Base-by-base conservation (phyloP, 148 eudicot genomes). In the Diospyros lotus region DNA sequence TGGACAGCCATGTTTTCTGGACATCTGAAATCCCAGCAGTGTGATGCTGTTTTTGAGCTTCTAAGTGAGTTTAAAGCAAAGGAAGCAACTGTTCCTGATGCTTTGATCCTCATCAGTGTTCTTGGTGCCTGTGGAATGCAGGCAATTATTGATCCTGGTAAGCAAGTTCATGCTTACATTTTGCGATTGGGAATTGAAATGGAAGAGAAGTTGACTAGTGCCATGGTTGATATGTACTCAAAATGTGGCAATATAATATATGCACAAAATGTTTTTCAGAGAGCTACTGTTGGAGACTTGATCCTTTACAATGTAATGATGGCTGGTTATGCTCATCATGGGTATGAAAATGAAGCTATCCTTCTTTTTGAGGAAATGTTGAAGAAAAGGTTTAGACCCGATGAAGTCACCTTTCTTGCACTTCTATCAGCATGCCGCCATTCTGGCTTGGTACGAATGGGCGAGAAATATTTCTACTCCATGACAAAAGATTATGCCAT, bases 341-440 rank as follows among this genome's bases (percentile, higher is more conserved):
- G 97, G 17, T 77, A 61, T 68, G 91, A 84, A 84, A 65, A 72
- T 6, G 81, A 89, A 81, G 96, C 98, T 68, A 73, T 92, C 44
- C 58, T 41, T 65, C 78, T 86, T 73, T 92, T 90, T 8, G 79
- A 87, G 50, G 89, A 89, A 74, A 94, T 90, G 98, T 68, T 81
- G 59, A 73, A 42, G 61, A 67, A 55, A 17, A 84, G 84, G 4
- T 58, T 84, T 40, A 80, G 55, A 38, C 98, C 98, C 3, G 86
- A 94, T 79, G 85, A 81, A 48, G 89, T 88, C 67, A 92, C 98
- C 5, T 95, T 92, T 69, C 76, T 95, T 69, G 94, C 96, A 12
- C 74, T 95, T 69, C 72, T 95, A 53, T 90, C 98, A 44, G 93
- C 91, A 53, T 92, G 97, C 60, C 92, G 98, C n/a, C 97, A 95